Conservation (phyloP, 2,329 filamentous ascomycete genomes). For the Helotiales sp. region DNA sequence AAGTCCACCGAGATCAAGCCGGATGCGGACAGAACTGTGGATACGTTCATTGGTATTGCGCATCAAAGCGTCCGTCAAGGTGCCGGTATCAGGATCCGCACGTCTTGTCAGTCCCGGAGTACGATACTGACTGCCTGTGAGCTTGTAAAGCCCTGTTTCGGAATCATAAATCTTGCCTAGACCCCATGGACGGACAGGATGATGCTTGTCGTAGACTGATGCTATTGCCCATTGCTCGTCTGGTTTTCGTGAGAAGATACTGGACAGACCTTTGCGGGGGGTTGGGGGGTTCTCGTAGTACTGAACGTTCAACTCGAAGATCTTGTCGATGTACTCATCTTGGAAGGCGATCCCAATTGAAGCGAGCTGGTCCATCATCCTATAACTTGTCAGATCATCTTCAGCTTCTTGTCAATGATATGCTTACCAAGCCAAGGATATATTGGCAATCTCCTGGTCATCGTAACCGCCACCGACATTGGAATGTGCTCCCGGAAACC, state of each 20-base stretch:
- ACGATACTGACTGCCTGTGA: conserved; percentile 42
- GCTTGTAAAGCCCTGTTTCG: conserved; percentile 37
- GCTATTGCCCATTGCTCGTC: conserved; percentile 45
- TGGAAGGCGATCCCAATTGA: conserved; percentile 38
- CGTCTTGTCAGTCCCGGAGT: conserved; percentile 40
- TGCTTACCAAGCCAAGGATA: conserved; percentile 45
- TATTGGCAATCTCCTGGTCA: conserved; percentile 48
- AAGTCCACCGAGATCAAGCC: conserved; percentile 37
- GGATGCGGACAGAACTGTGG: conserved; percentile 35
- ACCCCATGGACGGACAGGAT: conserved; percentile 41
- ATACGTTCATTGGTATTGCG: conserved; percentile 41
- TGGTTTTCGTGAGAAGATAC: conserved; percentile 19
- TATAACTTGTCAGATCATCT: conserved; percentile 23
- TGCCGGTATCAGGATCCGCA: conserved; percentile 40
- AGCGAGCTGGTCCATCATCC: conserved; percentile 26
- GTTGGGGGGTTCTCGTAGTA: conserved; percentile 30
- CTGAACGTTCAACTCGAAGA: conserved; percentile 32
- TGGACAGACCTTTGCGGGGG: conserved; percentile 15
- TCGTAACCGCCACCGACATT: conserved; percentile 50
- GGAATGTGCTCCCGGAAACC: conserved; percentile 46
- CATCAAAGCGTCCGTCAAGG: conserved; percentile 38
- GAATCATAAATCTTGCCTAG: conserved; percentile 38
- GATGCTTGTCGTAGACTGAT: conserved; percentile 48
- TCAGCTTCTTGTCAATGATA: neutral
- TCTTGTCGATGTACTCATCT: conserved; percentile 34